Conservation (phyloP, 257 asterid genomes). For the Nicotiana tabacum region DNA sequence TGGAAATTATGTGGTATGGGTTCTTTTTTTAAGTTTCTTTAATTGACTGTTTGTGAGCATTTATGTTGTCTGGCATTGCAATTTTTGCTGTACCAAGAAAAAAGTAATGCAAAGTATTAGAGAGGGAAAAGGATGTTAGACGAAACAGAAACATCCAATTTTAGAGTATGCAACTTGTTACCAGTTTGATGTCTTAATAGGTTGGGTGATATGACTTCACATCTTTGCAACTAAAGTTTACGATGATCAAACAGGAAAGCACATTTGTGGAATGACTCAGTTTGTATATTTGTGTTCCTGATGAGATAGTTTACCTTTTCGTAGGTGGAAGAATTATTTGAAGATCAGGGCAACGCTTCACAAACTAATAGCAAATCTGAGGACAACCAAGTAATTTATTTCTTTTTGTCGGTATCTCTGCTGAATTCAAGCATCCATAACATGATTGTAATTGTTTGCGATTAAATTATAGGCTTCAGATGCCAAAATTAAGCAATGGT, state of each 20-base stretch:
- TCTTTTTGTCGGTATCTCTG: not conserved
- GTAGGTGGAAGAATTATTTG: constrained; percentile 71
- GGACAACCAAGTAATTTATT: constrained; percentile 43
- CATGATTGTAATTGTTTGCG: not conserved
- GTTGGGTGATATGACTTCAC: not conserved
- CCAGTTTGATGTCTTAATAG: not conserved
- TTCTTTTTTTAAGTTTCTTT: not conserved
- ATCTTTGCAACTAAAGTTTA: not conserved
- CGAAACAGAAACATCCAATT: not conserved
- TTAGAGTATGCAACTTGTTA: not conserved
- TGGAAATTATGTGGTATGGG: constrained; percentile 53
- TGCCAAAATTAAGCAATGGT: constrained; percentile 80
- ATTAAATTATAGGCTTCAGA: constrained; percentile 51
- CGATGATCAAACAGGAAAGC: not conserved
- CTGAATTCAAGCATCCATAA: not conserved
- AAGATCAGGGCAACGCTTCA: constrained; percentile 29
- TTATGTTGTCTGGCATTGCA: not conserved
- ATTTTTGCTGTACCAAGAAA: not conserved
- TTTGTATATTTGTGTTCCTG: not conserved
- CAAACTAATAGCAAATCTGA: constrained; percentile 35
- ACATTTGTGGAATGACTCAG: not conserved
- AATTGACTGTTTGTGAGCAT: not conserved
- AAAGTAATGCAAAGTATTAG: not conserved
- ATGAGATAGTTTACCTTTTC: constrained; percentile 10
- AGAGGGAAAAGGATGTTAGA: not conserved